Evolutionary conservation across 352 stramenopile species (phyloP).

Genomic region (Globisporangium sylvaticum): DNA sequence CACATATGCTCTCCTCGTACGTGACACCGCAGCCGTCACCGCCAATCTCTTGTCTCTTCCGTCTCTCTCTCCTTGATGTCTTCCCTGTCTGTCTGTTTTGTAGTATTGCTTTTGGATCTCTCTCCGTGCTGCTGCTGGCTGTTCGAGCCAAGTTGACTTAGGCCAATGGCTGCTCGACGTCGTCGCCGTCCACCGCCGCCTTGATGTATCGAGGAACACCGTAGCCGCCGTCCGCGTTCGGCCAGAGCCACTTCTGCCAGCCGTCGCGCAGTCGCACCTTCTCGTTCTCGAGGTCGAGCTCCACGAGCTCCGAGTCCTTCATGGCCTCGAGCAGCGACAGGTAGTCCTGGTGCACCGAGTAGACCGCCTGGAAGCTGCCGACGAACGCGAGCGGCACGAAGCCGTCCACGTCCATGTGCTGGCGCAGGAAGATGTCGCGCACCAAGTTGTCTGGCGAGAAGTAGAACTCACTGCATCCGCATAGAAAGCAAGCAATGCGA

Average conservation of each 20-base stretch:
- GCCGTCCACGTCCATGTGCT: conserved; percentile 86
- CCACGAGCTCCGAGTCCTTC: conserved; percentile 54
- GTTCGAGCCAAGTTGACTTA: conserved; percentile 5
- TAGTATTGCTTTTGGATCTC: conserved; percentile 3
- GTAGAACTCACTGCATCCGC: conserved; percentile 74
- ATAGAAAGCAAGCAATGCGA: background rate
- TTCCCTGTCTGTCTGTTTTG: background rate
- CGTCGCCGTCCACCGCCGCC: conserved; percentile 35
- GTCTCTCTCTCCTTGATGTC: background rate
- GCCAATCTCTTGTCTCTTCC: background rate
- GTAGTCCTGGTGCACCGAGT: conserved; percentile 83
- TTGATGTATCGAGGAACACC: conserved; percentile 90
- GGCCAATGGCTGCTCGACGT: conserved; percentile 23
- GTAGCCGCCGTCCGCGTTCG: conserved; percentile 80
- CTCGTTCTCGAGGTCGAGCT: conserved; percentile 88
- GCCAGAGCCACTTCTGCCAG: conserved; percentile 89
- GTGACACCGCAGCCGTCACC: background rate
- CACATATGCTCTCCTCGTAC: background rate
- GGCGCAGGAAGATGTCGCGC: conserved; percentile 79
- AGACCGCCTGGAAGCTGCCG: conserved; percentile 87
- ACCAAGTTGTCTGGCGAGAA: conserved; percentile 83
- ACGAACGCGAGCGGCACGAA: conserved; percentile 89
- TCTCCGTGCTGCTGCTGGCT: background rate
- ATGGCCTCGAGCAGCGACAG: conserved; percentile 69
- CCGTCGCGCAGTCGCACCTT: conserved; percentile 84